Percentiles rank a stretch among this genome's conserved stretches.
phyloP scores from a whole-genome alignment of 1,139 yeast species.

The Blastobotrys illinoisensis region DNA sequence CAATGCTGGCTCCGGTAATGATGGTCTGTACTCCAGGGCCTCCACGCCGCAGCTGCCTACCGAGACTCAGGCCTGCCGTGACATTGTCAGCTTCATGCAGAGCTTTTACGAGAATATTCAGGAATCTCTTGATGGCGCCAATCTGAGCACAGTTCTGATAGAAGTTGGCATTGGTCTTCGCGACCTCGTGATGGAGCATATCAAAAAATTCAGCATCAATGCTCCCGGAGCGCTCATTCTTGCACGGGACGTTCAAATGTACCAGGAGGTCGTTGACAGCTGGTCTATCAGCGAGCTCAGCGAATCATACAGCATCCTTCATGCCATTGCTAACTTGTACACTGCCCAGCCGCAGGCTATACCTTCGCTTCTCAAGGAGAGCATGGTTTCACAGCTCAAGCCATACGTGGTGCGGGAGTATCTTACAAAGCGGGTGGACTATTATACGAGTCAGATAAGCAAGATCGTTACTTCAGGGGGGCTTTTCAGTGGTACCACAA shows the following conservation, averaged over 20 bases:
- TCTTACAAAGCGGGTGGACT: conserved; percentile 67
- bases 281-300: conserved; percentile 64
- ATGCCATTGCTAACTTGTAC: conserved; percentile 79
- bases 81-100: conserved; percentile 50
- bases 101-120: conserved; percentile 31
- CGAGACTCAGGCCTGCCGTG: conserved; percentile 53
- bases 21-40: conserved; percentile 26
- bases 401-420: conserved; percentile 63
- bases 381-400: conserved; percentile 66
- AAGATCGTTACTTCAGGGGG: conserved; percentile 30
- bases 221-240: conserved; percentile 79
- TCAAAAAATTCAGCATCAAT: conserved; percentile 68
- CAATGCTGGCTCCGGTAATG: conserved; percentile 34
- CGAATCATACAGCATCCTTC: conserved; percentile 65
- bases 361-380: conserved; percentile 76
- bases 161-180: conserved; percentile 60
- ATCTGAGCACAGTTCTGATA: conserved; percentile 47
- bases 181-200: conserved; percentile 61
- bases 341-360: conserved; percentile 74
- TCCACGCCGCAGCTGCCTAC: conserved; percentile 48
- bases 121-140: conserved; percentile 46
- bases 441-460: conserved; percentile 48
- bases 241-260: conserved; percentile 79
- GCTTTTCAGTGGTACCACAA: neutral
- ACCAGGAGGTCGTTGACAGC: conserved; percentile 64